These are phyloP conservation scores for Geopyxis carbonaria DNA, from an alignment of 495 filamentous ascomycete genomes.

Conservation along the genomic window DNA sequence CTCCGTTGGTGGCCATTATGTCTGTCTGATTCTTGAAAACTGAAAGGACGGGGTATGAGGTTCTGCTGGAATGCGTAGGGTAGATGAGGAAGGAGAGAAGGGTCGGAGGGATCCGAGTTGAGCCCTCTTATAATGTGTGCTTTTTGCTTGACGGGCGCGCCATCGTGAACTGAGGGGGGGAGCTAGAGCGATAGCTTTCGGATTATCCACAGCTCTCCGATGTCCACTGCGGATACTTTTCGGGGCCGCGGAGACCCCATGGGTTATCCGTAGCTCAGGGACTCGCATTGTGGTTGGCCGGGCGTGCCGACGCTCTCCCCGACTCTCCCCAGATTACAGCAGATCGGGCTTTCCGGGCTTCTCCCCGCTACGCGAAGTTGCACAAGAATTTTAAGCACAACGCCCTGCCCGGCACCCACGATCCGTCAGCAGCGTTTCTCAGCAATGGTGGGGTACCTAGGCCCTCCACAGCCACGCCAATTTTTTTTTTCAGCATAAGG, in stretches of 20 bases:
- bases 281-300: not conserved
- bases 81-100: not conserved
- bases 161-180: not conserved
- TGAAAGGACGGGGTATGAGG: not conserved
- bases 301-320: not conserved
- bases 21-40: not conserved
- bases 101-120: no score
- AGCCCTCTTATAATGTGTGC: no score
- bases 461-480: no score
- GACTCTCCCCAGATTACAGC: not conserved
- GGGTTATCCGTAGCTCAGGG: not conserved
- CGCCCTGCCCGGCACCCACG: no score
- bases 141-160: not conserved
- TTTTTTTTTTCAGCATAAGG: no score
- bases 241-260: not conserved
- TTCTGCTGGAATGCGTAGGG: not conserved
- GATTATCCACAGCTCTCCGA: no score
- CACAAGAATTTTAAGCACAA: no score
- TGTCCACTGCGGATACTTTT: no score
- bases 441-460: no score
- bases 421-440: no score
- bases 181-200: not conserved
- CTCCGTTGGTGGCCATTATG: constrained; percentile 8
- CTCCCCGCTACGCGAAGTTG: constrained; percentile 5
- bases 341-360: constrained; percentile 1